Conservation (phyloP, 116 monocot genomes). For the Iris pallida region DNA sequence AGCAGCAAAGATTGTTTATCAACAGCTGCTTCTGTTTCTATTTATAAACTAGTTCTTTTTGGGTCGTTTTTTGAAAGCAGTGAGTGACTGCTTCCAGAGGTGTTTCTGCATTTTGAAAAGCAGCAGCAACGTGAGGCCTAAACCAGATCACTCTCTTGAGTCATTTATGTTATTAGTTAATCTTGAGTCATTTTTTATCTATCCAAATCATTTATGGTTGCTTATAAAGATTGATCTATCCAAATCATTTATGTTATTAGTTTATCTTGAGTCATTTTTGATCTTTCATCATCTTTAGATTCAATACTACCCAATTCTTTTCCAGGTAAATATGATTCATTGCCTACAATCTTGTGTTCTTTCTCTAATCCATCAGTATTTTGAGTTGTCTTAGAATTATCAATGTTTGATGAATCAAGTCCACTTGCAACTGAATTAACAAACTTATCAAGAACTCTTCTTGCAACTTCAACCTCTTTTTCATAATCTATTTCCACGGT, state of each 20-base stretch:
- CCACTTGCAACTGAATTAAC: constrained; percentile 32
- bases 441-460: constrained; percentile 58
- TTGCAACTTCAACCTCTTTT: constrained; percentile 58
- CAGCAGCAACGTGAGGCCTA: too few species aligned
- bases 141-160: too few species aligned
- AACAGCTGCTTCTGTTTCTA: too few species aligned
- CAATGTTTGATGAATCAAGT: constrained; percentile 17
- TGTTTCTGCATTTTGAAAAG: too few species aligned
- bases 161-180: too few species aligned
- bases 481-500: constrained; percentile 30
- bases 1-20: too few species aligned
- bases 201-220: too few species aligned
- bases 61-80: too few species aligned
- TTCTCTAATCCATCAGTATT: constrained; percentile 2
- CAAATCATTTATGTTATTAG: constrained; percentile 27
- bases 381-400: constrained; percentile 17
- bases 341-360: constrained; percentile 1
- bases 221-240: constrained; percentile 66
- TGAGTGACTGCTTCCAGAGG: too few species aligned
- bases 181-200: too few species aligned
- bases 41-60: too few species aligned
- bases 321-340: constrained; percentile 6
- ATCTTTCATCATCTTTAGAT: constrained; percentile 7
- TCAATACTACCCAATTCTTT: background rate
- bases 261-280: constrained; percentile 8